Evolutionary conservation across 225 moss, liverwort and hornwort species (phyloP), one percentile per base, ranked within the genome.

Genomic region (Pseudisothecium myosuroides): DNA sequence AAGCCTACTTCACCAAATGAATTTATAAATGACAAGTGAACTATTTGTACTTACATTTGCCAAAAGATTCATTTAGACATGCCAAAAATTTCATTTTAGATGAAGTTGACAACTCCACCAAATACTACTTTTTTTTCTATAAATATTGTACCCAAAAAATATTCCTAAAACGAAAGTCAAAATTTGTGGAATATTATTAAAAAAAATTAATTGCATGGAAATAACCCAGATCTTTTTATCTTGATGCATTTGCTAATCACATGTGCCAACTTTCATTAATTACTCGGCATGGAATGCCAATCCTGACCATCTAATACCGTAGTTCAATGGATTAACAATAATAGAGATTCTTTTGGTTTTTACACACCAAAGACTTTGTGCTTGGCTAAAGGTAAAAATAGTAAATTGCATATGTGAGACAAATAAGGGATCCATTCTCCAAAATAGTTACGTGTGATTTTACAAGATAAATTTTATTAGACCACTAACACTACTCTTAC

Each of bases 301-400:
- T 39, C 23, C 0, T 12, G 1, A 39, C 23, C 13, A 23, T 4
- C 7, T 0, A 0, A 7, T 23, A 12, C 2, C 1, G 13, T 23
- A 12, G 13, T 23, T 68, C 31, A 31, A 7, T 32, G 12, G 26
- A 49, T 74, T 74, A 31, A 20, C 12, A 50, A 75, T 50, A 12
- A 32, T 0, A 3, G 1, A 50, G 32, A 50, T 32, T 50, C 12
- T 50, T 75, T 32, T 19, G 12, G 6, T 2, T 32, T 74, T 75
- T 75, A 32, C 11, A 32, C 12, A 75, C 32, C 1, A 32, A 1
- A 75, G 12, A 32, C 7, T 74, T 74, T 32, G 11, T 5, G 0
- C 75, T 32, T 75, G 12, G 32, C 32, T 32, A 50, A 12, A 75
- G 12, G 6, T 75, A 50, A 75, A 75, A 75, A 75, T 20, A 32